Base-by-base conservation (phyloP, 1,284 basidiomycete species). In the Veloboletus limbatus region DNA sequence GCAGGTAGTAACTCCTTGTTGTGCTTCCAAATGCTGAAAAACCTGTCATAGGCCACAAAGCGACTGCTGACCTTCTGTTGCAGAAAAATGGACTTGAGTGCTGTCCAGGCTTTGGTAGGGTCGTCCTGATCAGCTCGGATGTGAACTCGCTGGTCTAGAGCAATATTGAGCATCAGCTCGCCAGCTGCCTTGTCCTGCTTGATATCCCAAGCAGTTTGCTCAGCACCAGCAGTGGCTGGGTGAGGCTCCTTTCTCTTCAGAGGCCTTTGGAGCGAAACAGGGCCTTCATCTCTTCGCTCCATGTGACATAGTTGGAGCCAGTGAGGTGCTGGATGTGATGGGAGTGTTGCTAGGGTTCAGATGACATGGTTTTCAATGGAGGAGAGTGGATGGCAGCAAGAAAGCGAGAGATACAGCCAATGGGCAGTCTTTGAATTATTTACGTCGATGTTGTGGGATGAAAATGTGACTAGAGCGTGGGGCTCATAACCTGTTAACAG, bases 1-100 rank as follows among this genome's bases (percentile, higher is more conserved):
- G 45, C 34, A 28, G 47, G 40, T 4, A 71, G 57, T 14, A 56
- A 49, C 48, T 70, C 59, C 16, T 62, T 53, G 7, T 62, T 50
- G 14, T 47, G 28, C 48, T 65, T 66, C 21, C 8, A 1, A 4
- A 32, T 32, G 31, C 18, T 18, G 8, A 32, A 32, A 17, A 32
- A 32, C 16, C 18, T 8, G 17, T 32, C 31, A 9, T 32, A 32
- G 4, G 31, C 16, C 1, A 32, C 17, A 20, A 20, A 33, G 32
- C 57, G 45, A 33, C 49, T 40, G 1, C 37, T 27, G 4, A 42
- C 31, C 21, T 40, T 43, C 18, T 44, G 42, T 8, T 48, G 32
- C 8, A 48, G 14, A 17, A 18, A 34, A 4, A 34, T 9, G 10
- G 2, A 5, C 6, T 18, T 13, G 1, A 34, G 13, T 5, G 4